These are phyloP conservation scores for Glycyrrhiza uralensis DNA, from an alignment of 306 rosid species.

Conservation along the genomic window DNA sequence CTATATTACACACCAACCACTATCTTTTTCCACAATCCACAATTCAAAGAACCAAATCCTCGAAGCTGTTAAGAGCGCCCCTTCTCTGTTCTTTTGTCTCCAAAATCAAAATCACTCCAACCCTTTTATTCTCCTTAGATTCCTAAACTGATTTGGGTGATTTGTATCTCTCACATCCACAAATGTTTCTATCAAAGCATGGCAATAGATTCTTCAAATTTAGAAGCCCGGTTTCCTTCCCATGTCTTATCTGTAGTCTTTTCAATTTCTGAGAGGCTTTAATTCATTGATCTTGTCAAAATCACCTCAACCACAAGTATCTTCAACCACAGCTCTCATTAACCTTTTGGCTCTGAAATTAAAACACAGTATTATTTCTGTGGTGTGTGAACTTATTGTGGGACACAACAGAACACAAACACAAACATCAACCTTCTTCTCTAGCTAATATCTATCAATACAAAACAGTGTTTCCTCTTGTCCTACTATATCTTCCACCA, in stretches of 20 bases:
- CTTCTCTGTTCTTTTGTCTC: neutral
- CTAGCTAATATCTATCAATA: no score
- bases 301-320: constrained; percentile 33
- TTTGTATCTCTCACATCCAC: constrained; percentile 36
- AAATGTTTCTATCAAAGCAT: constrained; percentile 55
- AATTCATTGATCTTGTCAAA: neutral
- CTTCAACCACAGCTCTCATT: constrained; percentile 17
- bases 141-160: neutral
- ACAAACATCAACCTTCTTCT: neutral
- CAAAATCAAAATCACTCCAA: constrained; percentile 3
- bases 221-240: constrained; percentile 33
- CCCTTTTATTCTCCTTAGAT: neutral
- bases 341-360: neutral
- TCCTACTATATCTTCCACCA: neutral
- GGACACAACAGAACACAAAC: no score
- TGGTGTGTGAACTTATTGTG: constrained; percentile 20
- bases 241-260: constrained; percentile 20
- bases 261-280: constrained; percentile 5
- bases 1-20: constrained; percentile 6
- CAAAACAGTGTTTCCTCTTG: neutral
- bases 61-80: neutral
- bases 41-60: constrained; percentile 17
- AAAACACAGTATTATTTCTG: neutral
- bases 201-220: constrained; percentile 78
- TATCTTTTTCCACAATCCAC: neutral